A percentile compares a stretch with the other conserved stretches of the same genome.
Conservation (phyloP, 2,329 filamentous ascomycete species). For the Zasmidium citrigriseum region DNA sequence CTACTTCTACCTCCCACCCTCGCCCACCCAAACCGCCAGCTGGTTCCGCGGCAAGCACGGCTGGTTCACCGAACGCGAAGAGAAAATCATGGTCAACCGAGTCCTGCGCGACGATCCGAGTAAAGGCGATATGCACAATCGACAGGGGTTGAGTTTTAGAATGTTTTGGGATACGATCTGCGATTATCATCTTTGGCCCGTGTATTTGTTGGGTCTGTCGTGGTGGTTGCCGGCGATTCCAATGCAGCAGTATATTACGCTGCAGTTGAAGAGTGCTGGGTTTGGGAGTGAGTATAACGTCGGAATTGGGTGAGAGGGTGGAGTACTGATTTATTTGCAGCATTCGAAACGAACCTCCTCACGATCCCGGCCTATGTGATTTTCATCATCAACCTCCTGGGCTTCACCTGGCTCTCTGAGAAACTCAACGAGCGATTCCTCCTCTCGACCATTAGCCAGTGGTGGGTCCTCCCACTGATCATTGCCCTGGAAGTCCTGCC, state of each 20-base stretch:
- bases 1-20: conserved; percentile 56
- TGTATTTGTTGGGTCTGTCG: conserved; percentile 52
- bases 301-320: no score
- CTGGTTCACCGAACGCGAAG: conserved; percentile 64
- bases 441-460: conserved; percentile 46
- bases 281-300: conserved; percentile 37
- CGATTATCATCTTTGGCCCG: conserved; percentile 59
- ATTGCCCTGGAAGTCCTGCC: conserved; percentile 40
- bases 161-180: conserved; percentile 54
- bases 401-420: conserved; percentile 49
- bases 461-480: conserved; percentile 45
- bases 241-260: conserved; percentile 42
- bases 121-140: conserved; percentile 63
- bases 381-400: conserved; percentile 53
- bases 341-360: conserved; percentile 46
- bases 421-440: conserved; percentile 56
- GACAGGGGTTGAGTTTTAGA: conserved; percentile 50
- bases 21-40: conserved; percentile 66
- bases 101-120: conserved; percentile 63
- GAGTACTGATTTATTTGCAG: neutral
- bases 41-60: conserved; percentile 61
- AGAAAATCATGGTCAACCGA: conserved; percentile 65
- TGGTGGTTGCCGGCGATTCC: conserved; percentile 44
- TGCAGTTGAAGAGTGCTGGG: conserved; percentile 41
- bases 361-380: conserved; percentile 48